These are phyloP conservation scores for Arctium minus DNA, from an alignment of 129 eudicot species.

Conservation along the genomic window DNA sequence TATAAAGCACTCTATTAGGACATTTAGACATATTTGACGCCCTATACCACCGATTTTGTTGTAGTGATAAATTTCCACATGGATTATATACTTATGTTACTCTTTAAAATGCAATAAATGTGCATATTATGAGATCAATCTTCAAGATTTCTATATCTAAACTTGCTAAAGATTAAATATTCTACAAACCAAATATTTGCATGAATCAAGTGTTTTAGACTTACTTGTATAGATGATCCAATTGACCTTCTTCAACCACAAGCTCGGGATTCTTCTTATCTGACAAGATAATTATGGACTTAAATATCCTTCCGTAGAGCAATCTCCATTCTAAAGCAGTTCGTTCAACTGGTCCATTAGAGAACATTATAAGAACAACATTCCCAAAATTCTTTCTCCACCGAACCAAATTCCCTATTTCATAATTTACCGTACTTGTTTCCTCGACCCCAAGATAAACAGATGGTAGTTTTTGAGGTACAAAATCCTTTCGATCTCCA, in stretches of 20 bases:
- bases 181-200: background rate
- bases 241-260: conserved; percentile 70
- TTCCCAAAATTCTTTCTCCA: conserved; percentile 96
- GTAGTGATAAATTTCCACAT: background rate
- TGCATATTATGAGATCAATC: background rate
- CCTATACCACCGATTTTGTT: background rate
- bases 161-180: background rate
- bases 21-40: background rate
- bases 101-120: background rate
- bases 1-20: background rate
- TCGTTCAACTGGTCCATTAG: conserved; percentile 73
- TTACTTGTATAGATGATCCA: conserved; percentile 78
- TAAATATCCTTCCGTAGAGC: conserved; percentile 34
- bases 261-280: conserved; percentile 66
- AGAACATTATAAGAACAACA: conserved; percentile 78
- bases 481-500: conserved; percentile 85
- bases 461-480: conserved; percentile 81
- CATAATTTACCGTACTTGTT: conserved; percentile 80
- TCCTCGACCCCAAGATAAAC: conserved; percentile 95
- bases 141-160: conserved; percentile 6
- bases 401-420: conserved; percentile 75
- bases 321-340: conserved; percentile 39
- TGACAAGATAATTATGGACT: conserved; percentile 74
- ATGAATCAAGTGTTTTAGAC: conserved; percentile 19
- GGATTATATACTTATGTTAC: background rate